Base-by-base conservation (phyloP, 2,329 filamentous ascomycete genomes). In the Periconia sp. region DNA sequence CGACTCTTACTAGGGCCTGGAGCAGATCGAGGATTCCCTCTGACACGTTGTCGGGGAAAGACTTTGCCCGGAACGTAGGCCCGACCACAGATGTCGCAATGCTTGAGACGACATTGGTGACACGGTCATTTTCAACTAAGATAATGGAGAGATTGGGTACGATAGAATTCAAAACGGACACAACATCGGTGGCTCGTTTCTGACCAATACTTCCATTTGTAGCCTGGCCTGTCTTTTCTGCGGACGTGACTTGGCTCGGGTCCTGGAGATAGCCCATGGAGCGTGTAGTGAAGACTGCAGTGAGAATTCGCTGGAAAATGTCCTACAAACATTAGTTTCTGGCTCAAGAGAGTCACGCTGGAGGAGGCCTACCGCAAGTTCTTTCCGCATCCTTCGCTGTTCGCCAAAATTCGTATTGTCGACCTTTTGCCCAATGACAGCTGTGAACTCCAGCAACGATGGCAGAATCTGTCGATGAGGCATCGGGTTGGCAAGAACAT, bases 401-500 rank as follows among this genome's bases (percentile, higher is more conserved):
- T 97, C 93, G 33, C 93, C 93, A 74, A 97, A 97, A 64, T 92
- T 97, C 13, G 93, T 99, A 64, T 99, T 97, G 72, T 97, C 92
- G 47, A 97, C 89, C 78, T 99, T 99, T 70, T 94, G 89, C 1
- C 94, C 93, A 37, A 99, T 78, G 40, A 96, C 90, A 1, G 90
- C 89, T 0, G 91, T 89, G 66, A 97, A 97, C 63, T 96, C 90
- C 13, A 99, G 79, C 43, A 99, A 78, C 48, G 88, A 86, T 7
- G 94, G 90, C 40, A 99, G 76, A 8, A 92, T 93, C 68, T 97
- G 92, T 52, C 94, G 83, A 75, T 99, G 93, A 2, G 94, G 94
- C 66, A 99, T 91, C 1, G 94, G 95, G 67, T 99, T 99, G 20
- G 88, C 86, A 27, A 99, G 81, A 27, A 99, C 83, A 69, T 99